Percentiles rank a stretch among this genome's conserved stretches.
phyloP scores from a whole-genome alignment of 1,139 yeast genomes.

The Magnusiomyces tetraspermus region DNA sequence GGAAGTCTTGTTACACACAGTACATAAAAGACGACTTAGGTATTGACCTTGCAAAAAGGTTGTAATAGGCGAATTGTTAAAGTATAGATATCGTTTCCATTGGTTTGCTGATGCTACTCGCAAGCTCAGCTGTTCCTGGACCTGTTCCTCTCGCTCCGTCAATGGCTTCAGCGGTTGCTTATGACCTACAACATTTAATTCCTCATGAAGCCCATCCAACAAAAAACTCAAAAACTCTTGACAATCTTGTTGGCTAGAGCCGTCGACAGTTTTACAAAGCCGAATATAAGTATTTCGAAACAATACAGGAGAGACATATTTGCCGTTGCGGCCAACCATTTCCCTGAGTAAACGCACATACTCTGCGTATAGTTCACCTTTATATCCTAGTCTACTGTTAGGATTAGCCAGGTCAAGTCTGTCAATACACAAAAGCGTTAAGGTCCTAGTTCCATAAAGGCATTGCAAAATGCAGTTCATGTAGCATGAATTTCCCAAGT shows the following conservation, averaged over 20 bases:
- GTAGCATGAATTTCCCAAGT: conserved; percentile 88
- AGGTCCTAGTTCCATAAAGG: conserved; percentile 44
- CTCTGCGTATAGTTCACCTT: conserved; percentile 67
- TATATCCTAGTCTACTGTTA: conserved; percentile 69
- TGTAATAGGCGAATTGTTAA: conserved; percentile 77
- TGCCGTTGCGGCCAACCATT: conserved; percentile 43
- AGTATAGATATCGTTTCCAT: conserved; percentile 84
- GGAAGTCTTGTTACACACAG: conserved; percentile 67
- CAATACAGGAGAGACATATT: conserved; percentile 44
- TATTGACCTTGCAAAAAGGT: conserved; percentile 89
- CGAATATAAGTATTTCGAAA: conserved; percentile 60
- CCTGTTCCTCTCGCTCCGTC: conserved; percentile 64
- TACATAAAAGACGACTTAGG: conserved; percentile 67
- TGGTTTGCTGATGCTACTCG: conserved; percentile 85
- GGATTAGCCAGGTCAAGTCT: conserved; percentile 68
- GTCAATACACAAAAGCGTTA: conserved; percentile 41
- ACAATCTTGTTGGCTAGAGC: conserved; percentile 83
- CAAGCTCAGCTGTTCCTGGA: conserved; percentile 65
- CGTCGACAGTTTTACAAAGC: conserved; percentile 59
- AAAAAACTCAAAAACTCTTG: conserved; percentile 81
- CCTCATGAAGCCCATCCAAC: conserved; percentile 82
- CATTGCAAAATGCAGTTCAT: conserved; percentile 90
- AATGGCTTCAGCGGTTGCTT: conserved; percentile 46
- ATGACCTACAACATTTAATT: conserved; percentile 61
- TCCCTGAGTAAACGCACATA: conserved; percentile 59